phyloP scores from a whole-genome alignment of 805 yeast species.

The Candida nitratophila region DNA sequence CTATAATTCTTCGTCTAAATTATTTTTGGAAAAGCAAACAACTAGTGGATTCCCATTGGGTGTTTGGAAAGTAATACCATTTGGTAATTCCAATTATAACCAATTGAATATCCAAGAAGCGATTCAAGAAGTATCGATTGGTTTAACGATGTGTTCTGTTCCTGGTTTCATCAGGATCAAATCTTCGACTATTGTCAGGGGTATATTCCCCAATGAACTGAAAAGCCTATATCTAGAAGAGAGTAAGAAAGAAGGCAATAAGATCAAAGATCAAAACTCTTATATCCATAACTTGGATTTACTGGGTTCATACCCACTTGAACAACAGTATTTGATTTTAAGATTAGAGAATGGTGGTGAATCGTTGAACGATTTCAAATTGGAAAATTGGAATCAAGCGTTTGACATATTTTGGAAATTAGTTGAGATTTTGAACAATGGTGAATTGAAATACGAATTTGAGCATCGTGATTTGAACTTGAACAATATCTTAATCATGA shows the following conservation, averaged over 20 bases:
- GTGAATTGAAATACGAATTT: conserved; percentile 46
- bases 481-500: conserved; percentile 38
- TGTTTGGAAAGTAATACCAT: conserved; percentile 46
- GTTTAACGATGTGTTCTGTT: conserved; percentile 29
- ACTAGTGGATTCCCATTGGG: conserved; percentile 7
- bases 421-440: conserved; percentile 39
- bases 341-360: conserved; percentile 34
- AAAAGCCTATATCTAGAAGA: conserved; percentile 36
- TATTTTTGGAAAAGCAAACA: conserved; percentile 22
- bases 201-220: conserved; percentile 33
- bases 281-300: not conserved
- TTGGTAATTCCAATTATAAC: conserved; percentile 35
- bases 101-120: conserved; percentile 36
- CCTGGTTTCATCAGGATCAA: conserved; percentile 38
- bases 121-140: conserved; percentile 40
- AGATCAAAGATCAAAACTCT: not conserved
- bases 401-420: conserved; percentile 46
- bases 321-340: conserved; percentile 29
- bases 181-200: conserved; percentile 39
- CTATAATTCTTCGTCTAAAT: conserved; percentile 37
- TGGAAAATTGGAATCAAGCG: conserved; percentile 33
- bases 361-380: conserved; percentile 35
- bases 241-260: conserved; percentile 12
- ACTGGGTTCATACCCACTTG: conserved; percentile 11
- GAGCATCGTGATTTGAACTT: conserved; percentile 70